These are phyloP conservation scores for Pecoramyces ruminantium DNA, from an alignment of 192 early-diverging fungal species.

Conservation along the genomic window DNA sequence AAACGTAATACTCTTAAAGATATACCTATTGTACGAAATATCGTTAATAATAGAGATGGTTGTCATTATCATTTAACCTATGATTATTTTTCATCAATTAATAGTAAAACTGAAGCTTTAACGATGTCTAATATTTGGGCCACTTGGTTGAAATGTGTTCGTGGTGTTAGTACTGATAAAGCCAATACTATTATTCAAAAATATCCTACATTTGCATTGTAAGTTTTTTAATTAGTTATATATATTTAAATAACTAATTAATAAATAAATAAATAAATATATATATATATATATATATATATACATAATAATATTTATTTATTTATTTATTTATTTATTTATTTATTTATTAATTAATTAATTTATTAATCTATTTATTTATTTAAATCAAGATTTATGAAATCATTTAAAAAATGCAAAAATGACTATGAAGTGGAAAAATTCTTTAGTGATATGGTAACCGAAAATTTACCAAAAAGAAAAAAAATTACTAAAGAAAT, in stretches of 20 bases:
- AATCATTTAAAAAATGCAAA: constrained; percentile 14
- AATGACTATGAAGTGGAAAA: constrained; percentile 23
- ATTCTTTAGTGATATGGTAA: constrained; percentile 20
- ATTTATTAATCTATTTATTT: too few species aligned
- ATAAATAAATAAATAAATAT: background rate
- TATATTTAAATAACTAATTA: background rate
- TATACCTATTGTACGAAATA: constrained; percentile 5
- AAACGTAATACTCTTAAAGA: constrained; percentile 8
- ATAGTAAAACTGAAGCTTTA: constrained; percentile 56
- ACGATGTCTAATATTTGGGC: constrained; percentile 59
- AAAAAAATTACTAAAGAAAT: constrained; percentile 28
- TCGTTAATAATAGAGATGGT: constrained; percentile 2
- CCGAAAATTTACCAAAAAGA: constrained; percentile 10
- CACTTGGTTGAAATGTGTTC: constrained; percentile 67
- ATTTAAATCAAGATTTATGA: constrained; percentile 28
- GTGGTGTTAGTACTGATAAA: constrained; percentile 72
- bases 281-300: too few species aligned
- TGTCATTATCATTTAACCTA: constrained; percentile 35
- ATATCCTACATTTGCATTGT: constrained; percentile 49
- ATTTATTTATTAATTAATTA: too few species aligned
- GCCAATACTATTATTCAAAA: constrained; percentile 46
- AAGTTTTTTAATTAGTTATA: background rate
- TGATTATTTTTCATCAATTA: constrained; percentile 42
- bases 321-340: too few species aligned
- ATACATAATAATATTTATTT: too few species aligned